Percentiles rank a stretch among this genome's conserved stretches.
phyloP scores from a whole-genome alignment of 1,284 basidiomycete genomes.

The Phlebopus sp. region DNA sequence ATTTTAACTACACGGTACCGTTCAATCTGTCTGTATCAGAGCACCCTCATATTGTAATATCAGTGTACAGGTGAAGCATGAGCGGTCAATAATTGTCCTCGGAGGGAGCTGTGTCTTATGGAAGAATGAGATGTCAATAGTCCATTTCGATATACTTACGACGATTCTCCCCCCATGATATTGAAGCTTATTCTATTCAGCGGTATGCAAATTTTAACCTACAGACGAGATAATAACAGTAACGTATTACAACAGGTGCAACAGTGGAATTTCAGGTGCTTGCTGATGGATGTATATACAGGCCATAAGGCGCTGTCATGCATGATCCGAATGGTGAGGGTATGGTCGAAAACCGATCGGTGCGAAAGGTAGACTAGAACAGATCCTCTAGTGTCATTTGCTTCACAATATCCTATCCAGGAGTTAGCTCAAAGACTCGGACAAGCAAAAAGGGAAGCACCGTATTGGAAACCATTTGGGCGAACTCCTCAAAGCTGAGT shows the following conservation, averaged over 20 bases:
- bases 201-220: conserved; percentile 12
- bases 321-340: conserved; percentile 10
- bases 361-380: conserved; percentile 15
- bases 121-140: too few relatives aligned
- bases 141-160: too few relatives aligned
- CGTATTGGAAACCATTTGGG: conserved; percentile 95
- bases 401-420: conserved; percentile 81
- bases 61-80: too few relatives aligned
- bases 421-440: conserved; percentile 2
- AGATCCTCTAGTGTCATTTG: conserved; percentile 91
- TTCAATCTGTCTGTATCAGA: too few relatives aligned
- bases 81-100: too few relatives aligned
- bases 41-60: too few relatives aligned
- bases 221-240: conserved; percentile 19
- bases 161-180: too few relatives aligned
- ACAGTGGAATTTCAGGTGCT: conserved; percentile 10
- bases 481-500: conserved; percentile 95
- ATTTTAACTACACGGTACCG: too few relatives aligned
- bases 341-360: conserved; percentile 15
- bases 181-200: not conserved
- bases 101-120: too few relatives aligned
- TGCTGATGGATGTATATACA: conserved; percentile 6
- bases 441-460: conserved; percentile 38
- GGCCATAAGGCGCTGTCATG: conserved; percentile 19
- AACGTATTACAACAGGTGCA: conserved; percentile 19